Percentiles rank a stretch among this genome's conserved stretches.
phyloP scores from a whole-genome alignment of 2,329 filamentous ascomycete species.

The Talaromyces sp. region DNA sequence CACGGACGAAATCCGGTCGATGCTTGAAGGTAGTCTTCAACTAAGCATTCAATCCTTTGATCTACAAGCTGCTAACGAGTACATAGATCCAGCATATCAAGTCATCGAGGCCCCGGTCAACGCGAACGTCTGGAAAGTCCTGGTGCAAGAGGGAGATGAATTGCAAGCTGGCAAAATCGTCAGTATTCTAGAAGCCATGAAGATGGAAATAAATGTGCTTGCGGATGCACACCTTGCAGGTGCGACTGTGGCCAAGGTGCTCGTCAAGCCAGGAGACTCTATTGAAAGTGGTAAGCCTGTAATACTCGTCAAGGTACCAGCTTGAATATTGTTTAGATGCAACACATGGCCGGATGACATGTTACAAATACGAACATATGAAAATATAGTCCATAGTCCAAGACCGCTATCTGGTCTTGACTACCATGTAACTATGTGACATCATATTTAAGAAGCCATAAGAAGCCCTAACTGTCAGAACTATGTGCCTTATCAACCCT shows the following conservation, averaged over 20 bases:
- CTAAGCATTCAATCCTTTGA: conserved; percentile 24
- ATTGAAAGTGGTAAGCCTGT: conserved; percentile 1
- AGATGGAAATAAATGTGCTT: conserved; percentile 49
- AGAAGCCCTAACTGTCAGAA: not conserved
- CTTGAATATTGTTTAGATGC: not conserved
- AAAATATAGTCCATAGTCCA: not conserved
- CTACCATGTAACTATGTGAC: not conserved
- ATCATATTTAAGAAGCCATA: not conserved
- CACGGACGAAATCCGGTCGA: not conserved
- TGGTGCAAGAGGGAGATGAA: conserved; percentile 37
- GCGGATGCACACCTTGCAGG: not conserved
- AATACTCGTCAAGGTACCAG: not conserved
- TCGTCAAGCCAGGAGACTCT: not conserved
- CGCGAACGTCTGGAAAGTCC: conserved; percentile 55
- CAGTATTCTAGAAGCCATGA: conserved; percentile 55
- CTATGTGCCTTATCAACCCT: not conserved
- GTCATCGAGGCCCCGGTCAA: conserved; percentile 44
- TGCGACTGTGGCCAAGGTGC: not conserved
- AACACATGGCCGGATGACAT: not conserved
- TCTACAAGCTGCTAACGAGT: not conserved
- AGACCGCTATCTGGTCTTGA: not conserved
- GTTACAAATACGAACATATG: not conserved
- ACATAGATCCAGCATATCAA: conserved; percentile 35
- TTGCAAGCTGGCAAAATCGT: conserved; percentile 36
- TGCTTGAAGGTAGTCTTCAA: not conserved